These are phyloP conservation scores for Wickerhamiella alocasiicola DNA, from an alignment of 805 yeast genomes.

Conservation along the genomic window DNA sequence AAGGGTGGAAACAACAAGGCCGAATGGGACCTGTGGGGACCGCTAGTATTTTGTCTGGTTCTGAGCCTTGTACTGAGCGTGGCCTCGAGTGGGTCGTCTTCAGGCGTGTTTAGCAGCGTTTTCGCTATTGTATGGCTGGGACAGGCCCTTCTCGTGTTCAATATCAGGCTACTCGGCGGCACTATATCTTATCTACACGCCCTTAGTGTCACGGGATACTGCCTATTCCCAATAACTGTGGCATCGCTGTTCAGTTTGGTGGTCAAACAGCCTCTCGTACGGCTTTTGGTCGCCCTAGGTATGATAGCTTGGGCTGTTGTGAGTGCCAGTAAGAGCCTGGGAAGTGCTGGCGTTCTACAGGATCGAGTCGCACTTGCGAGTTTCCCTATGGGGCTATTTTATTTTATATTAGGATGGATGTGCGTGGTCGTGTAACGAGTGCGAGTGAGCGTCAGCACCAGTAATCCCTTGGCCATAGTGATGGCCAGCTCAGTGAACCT, in stretches of 20 bases:
- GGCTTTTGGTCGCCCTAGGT: slow-evolving; percentile 36
- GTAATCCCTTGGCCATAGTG: neutral
- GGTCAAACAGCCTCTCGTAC: slow-evolving; percentile 36
- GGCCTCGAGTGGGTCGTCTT: slow-evolving; percentile 33
- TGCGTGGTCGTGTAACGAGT: slow-evolving; percentile 38
- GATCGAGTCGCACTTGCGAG: slow-evolving; percentile 50
- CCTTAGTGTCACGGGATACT: slow-evolving; percentile 57
- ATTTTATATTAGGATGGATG: slow-evolving; percentile 52
- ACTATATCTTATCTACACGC: slow-evolving; percentile 56
- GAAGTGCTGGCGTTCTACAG: slow-evolving; percentile 50
- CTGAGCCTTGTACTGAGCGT: slow-evolving; percentile 40
- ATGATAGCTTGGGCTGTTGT: slow-evolving; percentile 51
- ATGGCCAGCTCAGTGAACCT: no score
- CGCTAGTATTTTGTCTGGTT: slow-evolving; percentile 46
- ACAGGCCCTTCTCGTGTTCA: slow-evolving; percentile 46
- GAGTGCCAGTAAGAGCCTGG: slow-evolving; percentile 49
- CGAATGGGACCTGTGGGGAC: slow-evolving; percentile 46
- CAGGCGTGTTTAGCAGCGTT: slow-evolving; percentile 51
- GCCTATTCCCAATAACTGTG: slow-evolving; percentile 50
- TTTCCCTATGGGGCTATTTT: slow-evolving; percentile 54
- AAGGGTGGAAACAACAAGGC: slow-evolving; percentile 22
- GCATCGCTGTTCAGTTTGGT: slow-evolving; percentile 40
- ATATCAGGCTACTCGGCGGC: slow-evolving; percentile 51
- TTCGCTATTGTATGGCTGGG: slow-evolving; percentile 55
- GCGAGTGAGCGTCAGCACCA: no score